A percentile compares a stretch with the other conserved stretches of the same genome.
Conservation (phyloP, 176 grass and related monocot species). For the Oryza nivara region DNA sequence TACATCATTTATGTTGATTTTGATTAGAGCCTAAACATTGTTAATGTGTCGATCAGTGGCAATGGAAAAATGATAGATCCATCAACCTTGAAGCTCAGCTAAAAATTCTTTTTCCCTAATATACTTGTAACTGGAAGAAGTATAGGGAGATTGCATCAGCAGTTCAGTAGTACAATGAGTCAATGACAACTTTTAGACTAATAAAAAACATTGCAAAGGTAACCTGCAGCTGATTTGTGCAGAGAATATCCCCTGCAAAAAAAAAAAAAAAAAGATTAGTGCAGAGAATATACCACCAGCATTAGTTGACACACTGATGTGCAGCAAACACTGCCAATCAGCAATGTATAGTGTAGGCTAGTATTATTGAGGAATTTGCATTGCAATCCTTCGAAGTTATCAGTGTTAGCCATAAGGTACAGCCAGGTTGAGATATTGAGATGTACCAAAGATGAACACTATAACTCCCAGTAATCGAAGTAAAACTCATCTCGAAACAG, state of each 20-base stretch:
- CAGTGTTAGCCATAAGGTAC: background rate
- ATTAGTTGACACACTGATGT: background rate
- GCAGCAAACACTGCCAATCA: background rate
- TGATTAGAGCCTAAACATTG: background rate
- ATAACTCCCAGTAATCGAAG: background rate
- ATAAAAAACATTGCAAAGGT: background rate
- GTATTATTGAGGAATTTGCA: background rate
- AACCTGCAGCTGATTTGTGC: background rate
- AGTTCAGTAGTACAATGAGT: background rate
- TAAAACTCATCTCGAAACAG: background rate
- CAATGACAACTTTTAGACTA: background rate
- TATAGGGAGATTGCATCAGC: background rate
- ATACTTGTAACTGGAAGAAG: background rate
- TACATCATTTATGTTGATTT: slow-evolving; percentile 26
- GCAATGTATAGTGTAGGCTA: background rate
- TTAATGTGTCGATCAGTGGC: background rate
- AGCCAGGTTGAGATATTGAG: background rate
- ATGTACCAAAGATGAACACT: background rate
- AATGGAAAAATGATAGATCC: background rate
- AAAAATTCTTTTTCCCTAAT: background rate
- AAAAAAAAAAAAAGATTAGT: background rate
- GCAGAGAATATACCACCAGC: background rate
- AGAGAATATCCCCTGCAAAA: background rate
- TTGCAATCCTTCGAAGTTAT: background rate
- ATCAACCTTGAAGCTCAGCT: background rate